Conservation (phyloP, 116 monocot genomes). For the Thalassia testudinum region DNA sequence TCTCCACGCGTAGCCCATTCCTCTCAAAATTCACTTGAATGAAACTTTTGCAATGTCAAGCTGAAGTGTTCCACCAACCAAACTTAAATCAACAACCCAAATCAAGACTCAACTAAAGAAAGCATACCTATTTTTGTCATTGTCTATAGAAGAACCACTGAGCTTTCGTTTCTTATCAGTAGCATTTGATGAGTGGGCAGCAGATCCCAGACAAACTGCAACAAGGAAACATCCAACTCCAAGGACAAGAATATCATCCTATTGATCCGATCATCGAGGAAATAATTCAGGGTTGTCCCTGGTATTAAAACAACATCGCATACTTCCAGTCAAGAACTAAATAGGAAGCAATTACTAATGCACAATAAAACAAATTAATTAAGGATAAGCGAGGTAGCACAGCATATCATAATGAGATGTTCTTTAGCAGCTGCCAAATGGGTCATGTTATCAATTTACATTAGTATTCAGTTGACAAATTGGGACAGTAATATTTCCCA, state of each 20-base stretch:
- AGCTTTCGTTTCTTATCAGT: slow-evolving; percentile 74
- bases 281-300: slow-evolving; percentile 97
- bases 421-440: too few relatives aligned
- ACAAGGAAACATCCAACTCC: slow-evolving; percentile 91
- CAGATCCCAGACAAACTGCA: slow-evolving; percentile 86
- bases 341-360: too few relatives aligned
- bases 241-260: slow-evolving; percentile 86
- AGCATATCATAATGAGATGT: too few relatives aligned
- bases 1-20: too few relatives aligned
- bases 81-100: too few relatives aligned
- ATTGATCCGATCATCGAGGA: slow-evolving; percentile 77
- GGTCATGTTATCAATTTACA: too few relatives aligned
- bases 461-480: too few relatives aligned
- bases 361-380: not conserved
- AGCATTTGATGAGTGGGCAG: slow-evolving; percentile 85
- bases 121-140: slow-evolving; percentile 18
- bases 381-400: not conserved
- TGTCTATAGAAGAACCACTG: slow-evolving; percentile 19
- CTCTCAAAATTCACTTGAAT: too few relatives aligned
- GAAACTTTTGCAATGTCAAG: too few relatives aligned
- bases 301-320: slow-evolving; percentile 6
- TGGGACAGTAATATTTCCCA: too few relatives aligned
- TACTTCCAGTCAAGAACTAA: too few relatives aligned
- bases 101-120: not conserved
- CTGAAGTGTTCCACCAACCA: too few relatives aligned